Evolutionary conservation across 2,329 filamentous ascomycete species (phyloP).

Genomic region (Sclerotiophoma versabilis): DNA sequence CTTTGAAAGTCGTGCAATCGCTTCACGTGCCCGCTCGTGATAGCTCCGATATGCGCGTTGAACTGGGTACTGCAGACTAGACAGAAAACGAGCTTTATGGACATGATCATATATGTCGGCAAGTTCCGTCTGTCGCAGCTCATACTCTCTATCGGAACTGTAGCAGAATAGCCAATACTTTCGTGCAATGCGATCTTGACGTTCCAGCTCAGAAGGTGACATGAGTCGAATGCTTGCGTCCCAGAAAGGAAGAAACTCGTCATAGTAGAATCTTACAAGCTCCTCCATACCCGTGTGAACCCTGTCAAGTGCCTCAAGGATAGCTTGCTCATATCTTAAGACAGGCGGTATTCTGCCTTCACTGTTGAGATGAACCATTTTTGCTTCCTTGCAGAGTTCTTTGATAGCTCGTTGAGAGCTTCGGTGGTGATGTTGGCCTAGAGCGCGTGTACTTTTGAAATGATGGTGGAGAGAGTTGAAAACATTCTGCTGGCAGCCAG

Average conservation of each 20-base stretch:
- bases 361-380: no score
- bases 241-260: background rate
- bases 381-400: no score
- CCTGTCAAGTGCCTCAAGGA: background rate
- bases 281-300: background rate
- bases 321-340: background rate
- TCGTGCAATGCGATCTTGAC: background rate
- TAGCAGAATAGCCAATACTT: background rate
- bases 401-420: no score
- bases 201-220: background rate
- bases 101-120: background rate
- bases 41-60: no score
- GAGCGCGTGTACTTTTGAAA: background rate
- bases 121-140: background rate
- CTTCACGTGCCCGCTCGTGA: background rate
- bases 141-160: background rate
- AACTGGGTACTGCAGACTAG: no score
- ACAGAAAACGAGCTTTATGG: no score
- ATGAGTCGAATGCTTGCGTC: background rate
- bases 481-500: background rate
- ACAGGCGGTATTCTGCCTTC: background rate
- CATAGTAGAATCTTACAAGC: background rate
- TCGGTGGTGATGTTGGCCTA: background rate
- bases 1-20: background rate
- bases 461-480: background rate